Evolutionary conservation across 2,329 filamentous ascomycete genomes (phyloP), one percentile per base, ranked within the genome.

Genomic region (Penicillium sp.): DNA sequence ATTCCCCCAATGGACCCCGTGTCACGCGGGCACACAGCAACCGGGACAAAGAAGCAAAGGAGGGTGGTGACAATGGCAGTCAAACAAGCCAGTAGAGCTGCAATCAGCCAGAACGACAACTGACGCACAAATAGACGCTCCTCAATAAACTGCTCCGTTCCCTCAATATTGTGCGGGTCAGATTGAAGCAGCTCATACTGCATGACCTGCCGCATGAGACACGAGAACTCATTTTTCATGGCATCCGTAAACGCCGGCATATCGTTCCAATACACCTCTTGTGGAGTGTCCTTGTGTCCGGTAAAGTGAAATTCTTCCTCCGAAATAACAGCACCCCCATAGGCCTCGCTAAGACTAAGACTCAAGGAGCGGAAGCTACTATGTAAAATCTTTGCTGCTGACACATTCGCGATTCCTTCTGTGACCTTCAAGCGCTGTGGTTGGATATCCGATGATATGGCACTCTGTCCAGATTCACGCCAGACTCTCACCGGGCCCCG

Each of bases 11-110:
- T 61, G 3, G 57, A 59, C 15, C 57, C 41, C 3, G 57, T 52
- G n/a, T 61, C 59, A 13, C 39, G n/a, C 15, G 59, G 39, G 43
- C 59, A 61, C 27, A 57, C 52, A n/a, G 57, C 29, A 29, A 59
- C 57, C 0, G 53, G 57, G 6, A 60, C 29, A 35, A 35, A 60
- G 19, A 53, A 44, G 13, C 10, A 51, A 9, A 56, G 33, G 21
- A 61, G 51, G 23, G 50, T 4, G 10, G 39, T 17, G 3, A 27
- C 23, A 35, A 33, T 31, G 13, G 38, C 19, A 19, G 50, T 47
- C 12, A 58, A 29, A 36, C 9, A 58, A 29, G 21, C 44, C 13
- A 55, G 29, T 12, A 58, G 51, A 29, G 35, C 35, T 17, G 33
- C 19, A 49, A 57, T 57, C n/a, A 47, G 19, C 17, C 33, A 51